A percentile compares a stretch with the other conserved stretches of the same genome.
These are phyloP conservation scores for Ganoderma leucocontextum DNA, from an alignment of 1,284 basidiomycete species.

Conservation along the genomic window DNA sequence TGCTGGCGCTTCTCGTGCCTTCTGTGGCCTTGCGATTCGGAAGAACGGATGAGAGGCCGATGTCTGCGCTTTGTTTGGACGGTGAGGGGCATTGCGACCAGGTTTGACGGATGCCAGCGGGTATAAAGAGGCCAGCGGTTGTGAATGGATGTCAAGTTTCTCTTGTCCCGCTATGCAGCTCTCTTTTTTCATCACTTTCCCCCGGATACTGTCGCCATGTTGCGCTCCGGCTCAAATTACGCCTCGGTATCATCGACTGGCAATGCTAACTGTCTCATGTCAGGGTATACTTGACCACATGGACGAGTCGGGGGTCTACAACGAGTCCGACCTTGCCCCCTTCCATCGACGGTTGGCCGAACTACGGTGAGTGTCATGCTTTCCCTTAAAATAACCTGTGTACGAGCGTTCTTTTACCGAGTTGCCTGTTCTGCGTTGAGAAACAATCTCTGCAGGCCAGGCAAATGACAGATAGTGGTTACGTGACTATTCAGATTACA, in stretches of 20 bases:
- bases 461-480: constrained; percentile 6
- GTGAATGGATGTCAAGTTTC: constrained; percentile 5
- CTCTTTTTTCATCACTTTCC: constrained; percentile 32
- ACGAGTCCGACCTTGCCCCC: constrained; percentile 86
- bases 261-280: constrained; percentile 32
- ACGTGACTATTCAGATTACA: background rate
- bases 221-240: constrained; percentile 17
- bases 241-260: constrained; percentile 22
- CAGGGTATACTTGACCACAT: constrained; percentile 94
- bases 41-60: constrained; percentile 29
- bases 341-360: constrained; percentile 84
- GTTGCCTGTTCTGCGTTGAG: constrained; percentile 2
- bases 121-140: constrained; percentile 22
- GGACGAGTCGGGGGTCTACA: constrained; percentile 94
- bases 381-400: background rate
- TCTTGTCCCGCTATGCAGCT: constrained; percentile 26
- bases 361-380: constrained; percentile 56
- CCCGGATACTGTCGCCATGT: constrained; percentile 20
- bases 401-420: background rate
- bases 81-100: constrained; percentile 7
- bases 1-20: constrained; percentile 12
- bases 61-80: constrained; percentile 12
- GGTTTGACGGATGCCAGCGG: background rate
- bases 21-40: constrained; percentile 31
- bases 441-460: constrained; percentile 11